These are phyloP conservation scores for Ceriops tagal DNA, from an alignment of 345 rosid species.

Conservation along the genomic window DNA sequence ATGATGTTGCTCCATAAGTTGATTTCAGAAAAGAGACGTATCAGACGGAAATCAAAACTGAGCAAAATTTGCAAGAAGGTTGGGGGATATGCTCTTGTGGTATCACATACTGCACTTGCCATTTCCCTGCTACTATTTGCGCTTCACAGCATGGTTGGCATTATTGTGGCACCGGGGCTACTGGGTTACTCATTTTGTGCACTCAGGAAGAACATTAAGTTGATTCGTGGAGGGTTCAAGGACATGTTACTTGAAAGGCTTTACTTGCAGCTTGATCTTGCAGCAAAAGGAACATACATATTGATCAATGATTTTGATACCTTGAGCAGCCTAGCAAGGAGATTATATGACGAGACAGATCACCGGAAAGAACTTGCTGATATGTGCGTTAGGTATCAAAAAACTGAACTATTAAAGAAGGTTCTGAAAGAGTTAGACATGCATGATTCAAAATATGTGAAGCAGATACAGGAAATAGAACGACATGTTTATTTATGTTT, in stretches of 20 bases:
- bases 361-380: conserved; percentile 52
- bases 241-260: conserved; percentile 39
- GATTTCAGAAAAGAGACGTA: conserved; percentile 42
- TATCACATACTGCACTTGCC: conserved; percentile 42
- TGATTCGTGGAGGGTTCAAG: conserved; percentile 13
- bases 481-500: conserved; percentile 62
- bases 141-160: conserved; percentile 58
- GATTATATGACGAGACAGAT: conserved; percentile 61
- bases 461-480: conserved; percentile 77
- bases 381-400: conserved; percentile 49
- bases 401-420: conserved; percentile 50
- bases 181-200: conserved; percentile 33
- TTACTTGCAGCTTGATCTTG: conserved; percentile 56
- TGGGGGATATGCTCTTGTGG: conserved; percentile 41
- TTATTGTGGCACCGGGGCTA: conserved; percentile 57
- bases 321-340: conserved; percentile 50
- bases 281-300: conserved; percentile 72
- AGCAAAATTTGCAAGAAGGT: conserved; percentile 40
- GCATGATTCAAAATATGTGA: conserved; percentile 47
- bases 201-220: conserved; percentile 36
- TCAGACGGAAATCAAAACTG: conserved; percentile 41
- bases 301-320: conserved; percentile 77
- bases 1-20: conserved; percentile 39
- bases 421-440: conserved; percentile 49
- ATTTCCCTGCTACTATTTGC: conserved; percentile 44